Evolutionary conservation across 768 basidiomycete species (phyloP), one percentile per base, ranked within the genome.

Genomic region (Tricholoma sp.): DNA sequence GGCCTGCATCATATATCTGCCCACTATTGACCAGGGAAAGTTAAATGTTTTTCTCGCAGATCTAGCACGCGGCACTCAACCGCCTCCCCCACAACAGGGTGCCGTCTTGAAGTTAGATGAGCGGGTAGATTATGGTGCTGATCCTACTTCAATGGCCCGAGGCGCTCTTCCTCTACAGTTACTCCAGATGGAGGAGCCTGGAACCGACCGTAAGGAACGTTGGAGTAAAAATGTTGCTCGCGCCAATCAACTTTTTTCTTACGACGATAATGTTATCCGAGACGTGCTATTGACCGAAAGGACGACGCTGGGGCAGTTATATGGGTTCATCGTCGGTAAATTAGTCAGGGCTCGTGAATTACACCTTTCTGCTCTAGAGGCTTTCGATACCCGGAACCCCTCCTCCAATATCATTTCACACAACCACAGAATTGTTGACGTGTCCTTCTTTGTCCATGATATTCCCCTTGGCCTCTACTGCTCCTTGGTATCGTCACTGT

Each of bases 311-410:
- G 79, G 83, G 2, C 90, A 93, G 61, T 61, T 83, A 27, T 89
- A 89, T 65, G 93, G 91, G 12, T 91, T 81, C 69, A 79, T 88
- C 45, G 74, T 82, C 12, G 91, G 87, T 12, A 85, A 84, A 63
- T 78, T 79, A 29, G 72, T 83, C 1, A 80, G 93, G 45, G 81
- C 83, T 16, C 81, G 83, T 24, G 76, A 82, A 57, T 71, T 91
- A 1, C 89, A 93, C 64, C 69, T 86, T 22, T 74, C 76, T 47
- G 75, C 76, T 22, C 72, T 86, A 31, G 66, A 71, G 21, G 72
- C 77, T 5, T 74, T 91, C 52, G 78, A 82, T 59, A 66, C 64
- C 9, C 56, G 57, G 1, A 58, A 68, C 22, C 54, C 71, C 11
- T 80, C 79, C 14, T 57, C 72, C 2, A 69, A 76, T 52, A 71